Evolutionary conservation across 83 land plant species (phyloP).

Genomic region (Diphasiastrum complanatum): DNA sequence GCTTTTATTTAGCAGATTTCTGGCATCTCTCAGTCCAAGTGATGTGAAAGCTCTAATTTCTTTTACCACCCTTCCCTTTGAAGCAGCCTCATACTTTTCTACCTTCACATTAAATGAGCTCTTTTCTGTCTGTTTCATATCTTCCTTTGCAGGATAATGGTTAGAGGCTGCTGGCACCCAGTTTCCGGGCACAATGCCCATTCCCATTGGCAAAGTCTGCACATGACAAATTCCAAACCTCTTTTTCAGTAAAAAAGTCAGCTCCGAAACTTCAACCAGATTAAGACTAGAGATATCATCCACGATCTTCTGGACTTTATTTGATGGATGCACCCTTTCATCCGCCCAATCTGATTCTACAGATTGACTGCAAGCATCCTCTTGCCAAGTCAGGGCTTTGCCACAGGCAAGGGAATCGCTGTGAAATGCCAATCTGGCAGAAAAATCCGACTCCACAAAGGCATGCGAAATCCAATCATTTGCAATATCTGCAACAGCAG

Average conservation of each 20-base stretch:
- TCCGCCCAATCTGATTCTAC: too few species aligned
- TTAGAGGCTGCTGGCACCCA: not conserved
- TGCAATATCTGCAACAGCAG: too few species aligned
- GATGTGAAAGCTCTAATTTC: slow-evolving; percentile 6
- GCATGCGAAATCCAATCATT: too few species aligned
- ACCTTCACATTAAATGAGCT: slow-evolving; percentile 7
- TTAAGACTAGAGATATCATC: not conserved
- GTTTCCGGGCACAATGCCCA: not conserved
- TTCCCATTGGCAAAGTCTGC: not conserved
- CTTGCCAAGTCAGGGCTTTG: too few species aligned
- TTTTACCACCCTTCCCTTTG: not conserved
- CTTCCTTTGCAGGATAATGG: too few species aligned
- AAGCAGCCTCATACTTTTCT: slow-evolving; percentile 5
- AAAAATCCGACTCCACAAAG: too few species aligned
- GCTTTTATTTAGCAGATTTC: not conserved
- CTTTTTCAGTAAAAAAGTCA: not conserved
- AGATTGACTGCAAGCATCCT: too few species aligned
- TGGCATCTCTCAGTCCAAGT: slow-evolving; percentile 5
- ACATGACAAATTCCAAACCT: not conserved
- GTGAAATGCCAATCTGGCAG: too few species aligned
- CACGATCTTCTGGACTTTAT: not conserved
- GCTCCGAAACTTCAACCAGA: not conserved
- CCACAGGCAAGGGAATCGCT: too few species aligned
- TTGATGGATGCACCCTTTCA: not conserved
- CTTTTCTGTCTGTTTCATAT: slow-evolving; percentile 5